Base-by-base conservation (phyloP, 1,284 basidiomycete species). In the Boletus semigastroideus region DNA sequence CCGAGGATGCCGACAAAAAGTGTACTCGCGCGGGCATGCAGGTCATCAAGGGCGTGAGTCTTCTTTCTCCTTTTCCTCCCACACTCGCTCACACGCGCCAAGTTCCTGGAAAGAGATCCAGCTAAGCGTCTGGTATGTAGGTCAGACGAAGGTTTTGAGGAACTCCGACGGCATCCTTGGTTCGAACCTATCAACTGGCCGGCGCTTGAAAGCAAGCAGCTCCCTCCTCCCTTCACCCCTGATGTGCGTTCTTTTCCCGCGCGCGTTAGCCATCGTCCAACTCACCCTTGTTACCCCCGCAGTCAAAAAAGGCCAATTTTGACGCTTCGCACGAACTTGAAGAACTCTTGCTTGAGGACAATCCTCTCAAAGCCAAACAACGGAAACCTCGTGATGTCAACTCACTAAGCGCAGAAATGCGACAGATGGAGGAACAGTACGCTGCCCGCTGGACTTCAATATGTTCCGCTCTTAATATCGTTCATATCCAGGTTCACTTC, bases 271-370 rank as follows among this genome's bases (percentile, higher is more conserved):
- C 5, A 12, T n/a, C 52, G 25, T 39, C 43, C 48, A 13, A 46
- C 38, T 39, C 12, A 27, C 39, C 9, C 25, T 27, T 41, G 37
- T 2, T 30, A 8, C 33, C 25, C 17, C 28, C 19, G 25, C 68
- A 97, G 93, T 86, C 87, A 20, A 98, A 98, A 74, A 96, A 96
- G 71, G 94, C 96, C 19, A 98, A 99, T 71, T 99, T 98, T 69
- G 96, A 99, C 67, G 95, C 95, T n/a, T 97, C 96, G 14, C 95
- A 98, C 68, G 96, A 99, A 72, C 74, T 99, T 31, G 96, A 99
- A 67, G 96, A 99, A 73, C 75, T 99, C 37, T 70, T 99, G 33
- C 74, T 99, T 11, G 96, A 98, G 71, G 96, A 98, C 67, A 98
- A 99, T 66, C 96, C 96, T 43, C 77, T 98, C 49, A 98, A 98